Evolutionary conservation across 2,329 filamentous ascomycete species (phyloP).

Genomic region (Pseudogymnoascus sp.): DNA sequence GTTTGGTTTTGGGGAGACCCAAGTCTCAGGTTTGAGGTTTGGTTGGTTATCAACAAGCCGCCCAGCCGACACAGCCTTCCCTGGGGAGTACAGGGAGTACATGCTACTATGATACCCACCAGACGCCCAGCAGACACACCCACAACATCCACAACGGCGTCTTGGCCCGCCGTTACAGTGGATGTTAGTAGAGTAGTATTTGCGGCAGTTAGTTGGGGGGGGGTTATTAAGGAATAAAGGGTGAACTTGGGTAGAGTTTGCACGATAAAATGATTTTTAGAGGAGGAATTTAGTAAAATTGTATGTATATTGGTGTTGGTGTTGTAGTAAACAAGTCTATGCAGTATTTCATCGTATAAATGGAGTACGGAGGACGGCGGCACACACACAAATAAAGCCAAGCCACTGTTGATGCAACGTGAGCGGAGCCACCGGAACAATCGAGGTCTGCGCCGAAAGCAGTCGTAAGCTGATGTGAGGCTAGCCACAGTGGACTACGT

Average conservation of each 20-base stretch:
- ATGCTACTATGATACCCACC: conserved; percentile 1
- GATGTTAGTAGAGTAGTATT: background rate
- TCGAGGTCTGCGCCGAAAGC: background rate
- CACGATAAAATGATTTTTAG: background rate
- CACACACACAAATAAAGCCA: background rate
- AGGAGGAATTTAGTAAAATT: background rate
- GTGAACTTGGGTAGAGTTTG: background rate
- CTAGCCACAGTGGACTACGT: background rate
- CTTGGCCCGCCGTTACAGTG: background rate
- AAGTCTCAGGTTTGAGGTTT: conserved; percentile 10
- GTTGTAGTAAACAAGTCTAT: background rate
- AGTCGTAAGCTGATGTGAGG: conserved; percentile 11
- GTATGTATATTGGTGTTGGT: background rate
- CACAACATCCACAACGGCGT: background rate
- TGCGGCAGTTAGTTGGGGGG: background rate
- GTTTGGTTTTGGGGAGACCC: conserved; percentile 4
- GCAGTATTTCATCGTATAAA: background rate
- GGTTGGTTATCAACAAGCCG: conserved; percentile 1
- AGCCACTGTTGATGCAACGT: background rate
- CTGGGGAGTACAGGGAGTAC: background rate
- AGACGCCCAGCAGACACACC: background rate
- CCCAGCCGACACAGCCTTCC: conserved; percentile 5
- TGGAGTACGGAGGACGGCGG: background rate
- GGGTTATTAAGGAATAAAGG: background rate
- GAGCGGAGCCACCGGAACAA: background rate